Evolutionary conservation across 129 eudicot species (phyloP).

Genomic region (Calendula officinalis): DNA sequence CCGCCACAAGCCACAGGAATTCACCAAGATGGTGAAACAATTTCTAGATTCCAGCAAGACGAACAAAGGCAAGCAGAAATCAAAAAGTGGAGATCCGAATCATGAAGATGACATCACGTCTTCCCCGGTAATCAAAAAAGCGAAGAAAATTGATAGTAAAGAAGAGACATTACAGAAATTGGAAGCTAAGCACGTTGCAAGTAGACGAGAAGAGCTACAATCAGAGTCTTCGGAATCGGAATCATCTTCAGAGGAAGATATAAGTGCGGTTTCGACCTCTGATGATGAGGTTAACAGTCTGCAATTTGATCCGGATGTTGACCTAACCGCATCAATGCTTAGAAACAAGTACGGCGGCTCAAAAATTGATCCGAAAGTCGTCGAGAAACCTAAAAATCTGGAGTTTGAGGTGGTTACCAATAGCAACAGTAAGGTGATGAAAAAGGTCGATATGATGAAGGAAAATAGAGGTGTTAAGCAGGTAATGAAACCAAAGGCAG

Average conservation of each 20-base stretch:
- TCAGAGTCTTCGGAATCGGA: constrained; percentile 24
- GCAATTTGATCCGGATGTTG: constrained; percentile 64
- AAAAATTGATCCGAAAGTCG: constrained; percentile 17
- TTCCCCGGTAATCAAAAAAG: constrained; percentile 29
- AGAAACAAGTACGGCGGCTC: constrained; percentile 42
- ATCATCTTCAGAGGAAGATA: constrained; percentile 30
- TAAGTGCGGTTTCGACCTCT: constrained; percentile 45
- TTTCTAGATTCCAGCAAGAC: constrained; percentile 19
- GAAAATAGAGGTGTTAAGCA: constrained; percentile 25
- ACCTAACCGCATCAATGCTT: constrained; percentile 65
- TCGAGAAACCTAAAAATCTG: constrained; percentile 35
- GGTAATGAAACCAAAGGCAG: constrained; percentile 8
- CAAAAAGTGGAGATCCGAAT: background rate
- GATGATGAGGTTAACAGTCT: constrained; percentile 55
- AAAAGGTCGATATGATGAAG: constrained; percentile 33
- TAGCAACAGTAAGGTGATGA: constrained; percentile 25
- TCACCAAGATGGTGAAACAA: constrained; percentile 41
- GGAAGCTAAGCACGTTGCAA: constrained; percentile 36
- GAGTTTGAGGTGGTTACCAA: constrained; percentile 49
- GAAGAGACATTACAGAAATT: constrained; percentile 43
- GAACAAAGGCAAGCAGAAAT: constrained; percentile 8
- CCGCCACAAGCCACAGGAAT: constrained; percentile 55
- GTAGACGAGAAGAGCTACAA: constrained; percentile 16
- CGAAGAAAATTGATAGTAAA: constrained; percentile 27
- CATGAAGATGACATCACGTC: constrained; percentile 29